Conservation (phyloP, 208 protist genomes). For the Leishmania lainsoni region DNA sequence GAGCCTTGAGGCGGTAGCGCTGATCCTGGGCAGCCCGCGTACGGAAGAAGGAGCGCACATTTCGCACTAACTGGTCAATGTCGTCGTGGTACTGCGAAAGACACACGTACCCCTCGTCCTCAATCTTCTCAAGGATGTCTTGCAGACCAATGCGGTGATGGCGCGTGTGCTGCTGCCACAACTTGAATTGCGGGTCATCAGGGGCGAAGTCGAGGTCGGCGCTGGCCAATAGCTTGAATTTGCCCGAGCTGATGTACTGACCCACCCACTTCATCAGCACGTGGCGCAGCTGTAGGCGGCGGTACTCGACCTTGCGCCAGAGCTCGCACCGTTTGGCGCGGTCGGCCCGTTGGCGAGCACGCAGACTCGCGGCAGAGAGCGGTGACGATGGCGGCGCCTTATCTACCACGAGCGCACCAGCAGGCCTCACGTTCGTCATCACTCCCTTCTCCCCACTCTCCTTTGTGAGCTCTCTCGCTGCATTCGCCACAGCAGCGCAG, state of each 20-base stretch:
- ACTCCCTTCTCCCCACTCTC: not conserved
- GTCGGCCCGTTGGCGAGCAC: constrained; percentile 17
- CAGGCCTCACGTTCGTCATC: not conserved
- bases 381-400: constrained; percentile 10
- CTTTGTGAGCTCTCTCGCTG: constrained; percentile 1
- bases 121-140: constrained; percentile 76
- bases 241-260: constrained; percentile 66
- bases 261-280: constrained; percentile 75
- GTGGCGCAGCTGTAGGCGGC: constrained; percentile 81
- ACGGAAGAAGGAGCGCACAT: constrained; percentile 83
- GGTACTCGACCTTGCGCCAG: constrained; percentile 81
- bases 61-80: constrained; percentile 74
- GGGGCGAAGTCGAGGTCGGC: constrained; percentile 71
- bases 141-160: constrained; percentile 54
- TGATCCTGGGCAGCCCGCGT: constrained; percentile 54
- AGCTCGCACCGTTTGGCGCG: constrained; percentile 30
- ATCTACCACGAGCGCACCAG: constrained; percentile 7
- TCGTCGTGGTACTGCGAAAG: constrained; percentile 90
- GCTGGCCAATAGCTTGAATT: constrained; percentile 65
- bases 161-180: constrained; percentile 66
- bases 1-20: constrained; percentile 67
- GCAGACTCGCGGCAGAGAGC: constrained; percentile 10
- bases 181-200: constrained; percentile 46
- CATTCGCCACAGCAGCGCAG: not conserved
- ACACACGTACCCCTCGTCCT: constrained; percentile 75